Conservation (phyloP, 805 yeast genomes). For the Hanseniaspora valbyensis region DNA sequence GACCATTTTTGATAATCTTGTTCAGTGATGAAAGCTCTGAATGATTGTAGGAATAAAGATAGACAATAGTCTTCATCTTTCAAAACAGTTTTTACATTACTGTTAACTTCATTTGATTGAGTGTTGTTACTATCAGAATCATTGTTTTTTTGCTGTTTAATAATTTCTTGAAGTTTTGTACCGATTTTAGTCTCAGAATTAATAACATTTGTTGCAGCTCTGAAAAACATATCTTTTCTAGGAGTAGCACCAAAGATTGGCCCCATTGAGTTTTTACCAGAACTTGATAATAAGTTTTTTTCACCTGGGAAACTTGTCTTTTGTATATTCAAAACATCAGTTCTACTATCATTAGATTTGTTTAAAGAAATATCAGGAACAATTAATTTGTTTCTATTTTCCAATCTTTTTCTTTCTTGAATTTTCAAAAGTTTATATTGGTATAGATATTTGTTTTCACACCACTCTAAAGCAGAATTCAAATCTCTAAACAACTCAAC, state of each 20-base stretch:
- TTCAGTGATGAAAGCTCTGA: slow-evolving; percentile 23
- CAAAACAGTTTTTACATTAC: slow-evolving; percentile 17
- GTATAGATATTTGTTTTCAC: slow-evolving; percentile 75
- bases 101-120: background rate
- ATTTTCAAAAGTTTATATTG: slow-evolving; percentile 31
- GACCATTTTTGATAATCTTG: slow-evolving; percentile 14
- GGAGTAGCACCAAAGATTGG: slow-evolving; percentile 28
- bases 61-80: slow-evolving; percentile 13
- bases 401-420: slow-evolving; percentile 17
- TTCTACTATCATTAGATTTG: slow-evolving; percentile 13
- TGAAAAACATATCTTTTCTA: slow-evolving; percentile 32
- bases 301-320: background rate
- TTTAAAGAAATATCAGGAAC: background rate
- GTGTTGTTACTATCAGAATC: background rate
- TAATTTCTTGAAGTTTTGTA: slow-evolving; percentile 18
- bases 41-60: slow-evolving; percentile 24
- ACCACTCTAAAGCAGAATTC: slow-evolving; percentile 89
- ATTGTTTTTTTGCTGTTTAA: slow-evolving; percentile 10
- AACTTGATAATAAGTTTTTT: background rate
- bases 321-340: too few relatives aligned
- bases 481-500: slow-evolving; percentile 59
- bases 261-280: background rate
- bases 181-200: slow-evolving; percentile 26
- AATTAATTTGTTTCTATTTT: background rate
- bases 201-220: slow-evolving; percentile 31